phyloP scores from a whole-genome alignment of 306 rosid species.

The Quillaja saponaria region DNA sequence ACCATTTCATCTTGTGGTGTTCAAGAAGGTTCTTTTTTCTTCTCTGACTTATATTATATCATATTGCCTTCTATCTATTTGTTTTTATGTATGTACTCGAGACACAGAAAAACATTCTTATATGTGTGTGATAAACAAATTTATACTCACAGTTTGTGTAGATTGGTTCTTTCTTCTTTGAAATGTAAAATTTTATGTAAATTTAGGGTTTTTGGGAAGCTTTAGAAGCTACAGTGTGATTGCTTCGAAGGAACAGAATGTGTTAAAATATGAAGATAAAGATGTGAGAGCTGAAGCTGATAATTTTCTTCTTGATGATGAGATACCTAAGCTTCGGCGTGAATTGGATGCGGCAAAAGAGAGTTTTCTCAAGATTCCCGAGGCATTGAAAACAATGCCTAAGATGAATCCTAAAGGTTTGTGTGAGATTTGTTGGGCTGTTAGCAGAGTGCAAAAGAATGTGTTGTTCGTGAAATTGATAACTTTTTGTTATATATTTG shows the following conservation, averaged over 20 bases:
- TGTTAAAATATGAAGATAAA: conserved; percentile 28
- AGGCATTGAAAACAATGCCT: conserved; percentile 59
- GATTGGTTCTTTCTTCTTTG: neutral
- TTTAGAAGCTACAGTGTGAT: conserved; percentile 42
- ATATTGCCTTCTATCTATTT: conserved; percentile 22
- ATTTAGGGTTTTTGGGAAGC: conserved; percentile 55
- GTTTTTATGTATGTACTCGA: neutral
- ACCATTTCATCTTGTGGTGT: conserved; percentile 33
- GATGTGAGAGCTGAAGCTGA: conserved; percentile 15
- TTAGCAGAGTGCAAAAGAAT: neutral
- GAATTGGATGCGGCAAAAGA: conserved; percentile 66
- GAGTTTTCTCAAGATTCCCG: conserved; percentile 63
- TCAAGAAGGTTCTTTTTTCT: conserved; percentile 41
- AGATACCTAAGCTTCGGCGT: conserved; percentile 53
- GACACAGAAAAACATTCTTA: neutral
- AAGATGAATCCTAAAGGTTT: conserved; percentile 90
- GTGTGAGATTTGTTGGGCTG: conserved; percentile 9
- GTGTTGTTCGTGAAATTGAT: conserved; percentile 19
- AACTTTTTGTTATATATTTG: conserved; percentile 10
- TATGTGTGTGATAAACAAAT: neutral
- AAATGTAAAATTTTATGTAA: neutral
- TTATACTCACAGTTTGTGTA: neutral
- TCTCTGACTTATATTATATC: neutral
- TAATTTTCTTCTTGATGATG: conserved; percentile 36
- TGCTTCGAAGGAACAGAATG: conserved; percentile 30